Percentiles rank a stretch among this genome's conserved stretches.
Evolutionary conservation across 208 protist genomes (phyloP).

Genomic region (Lotmaria passim): DNA sequence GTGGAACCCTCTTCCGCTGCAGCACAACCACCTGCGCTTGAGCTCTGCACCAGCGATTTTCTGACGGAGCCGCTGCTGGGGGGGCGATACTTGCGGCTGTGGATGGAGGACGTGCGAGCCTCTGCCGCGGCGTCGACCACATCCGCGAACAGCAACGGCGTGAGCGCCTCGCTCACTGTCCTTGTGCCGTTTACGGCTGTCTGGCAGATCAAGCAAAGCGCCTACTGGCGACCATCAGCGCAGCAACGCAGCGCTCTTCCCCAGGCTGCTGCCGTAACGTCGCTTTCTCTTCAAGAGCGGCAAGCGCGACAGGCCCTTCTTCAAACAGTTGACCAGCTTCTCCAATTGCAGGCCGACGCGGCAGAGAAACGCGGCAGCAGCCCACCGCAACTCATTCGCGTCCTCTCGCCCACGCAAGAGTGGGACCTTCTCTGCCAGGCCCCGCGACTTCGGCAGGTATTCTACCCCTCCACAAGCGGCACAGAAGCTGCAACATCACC

Average conservation of each 20-base stretch:
- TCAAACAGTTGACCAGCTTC: slow-evolving; percentile 55
- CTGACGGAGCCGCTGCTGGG: slow-evolving; percentile 68
- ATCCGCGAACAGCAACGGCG: not conserved
- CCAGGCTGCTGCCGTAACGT: not conserved
- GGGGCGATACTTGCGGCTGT: slow-evolving; percentile 46
- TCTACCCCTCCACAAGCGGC: slow-evolving; percentile 1
- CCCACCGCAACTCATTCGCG: slow-evolving; percentile 13
- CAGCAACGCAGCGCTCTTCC: not conserved
- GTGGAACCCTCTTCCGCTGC: no score
- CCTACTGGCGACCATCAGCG: slow-evolving; percentile 35
- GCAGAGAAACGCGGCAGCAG: not conserved
- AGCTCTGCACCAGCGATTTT: slow-evolving; percentile 45
- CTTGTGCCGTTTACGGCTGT: slow-evolving; percentile 68
- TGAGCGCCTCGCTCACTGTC: not conserved
- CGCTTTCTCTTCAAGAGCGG: slow-evolving; percentile 73
- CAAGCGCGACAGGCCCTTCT: slow-evolving; percentile 54
- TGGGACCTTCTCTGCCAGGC: slow-evolving; percentile 65
- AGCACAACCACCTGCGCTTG: not conserved
- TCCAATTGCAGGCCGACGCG: slow-evolving; percentile 53
- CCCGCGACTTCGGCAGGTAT: slow-evolving; percentile 29
- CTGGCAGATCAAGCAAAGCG: slow-evolving; percentile 60
- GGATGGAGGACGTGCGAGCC: slow-evolving; percentile 45
- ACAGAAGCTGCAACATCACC: not conserved
- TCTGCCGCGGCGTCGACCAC: slow-evolving; percentile 5
- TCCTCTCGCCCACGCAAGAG: slow-evolving; percentile 46